Conservation (phyloP, 768 basidiomycete genomes). For the Cystofilobasidium bisporidii region DNA sequence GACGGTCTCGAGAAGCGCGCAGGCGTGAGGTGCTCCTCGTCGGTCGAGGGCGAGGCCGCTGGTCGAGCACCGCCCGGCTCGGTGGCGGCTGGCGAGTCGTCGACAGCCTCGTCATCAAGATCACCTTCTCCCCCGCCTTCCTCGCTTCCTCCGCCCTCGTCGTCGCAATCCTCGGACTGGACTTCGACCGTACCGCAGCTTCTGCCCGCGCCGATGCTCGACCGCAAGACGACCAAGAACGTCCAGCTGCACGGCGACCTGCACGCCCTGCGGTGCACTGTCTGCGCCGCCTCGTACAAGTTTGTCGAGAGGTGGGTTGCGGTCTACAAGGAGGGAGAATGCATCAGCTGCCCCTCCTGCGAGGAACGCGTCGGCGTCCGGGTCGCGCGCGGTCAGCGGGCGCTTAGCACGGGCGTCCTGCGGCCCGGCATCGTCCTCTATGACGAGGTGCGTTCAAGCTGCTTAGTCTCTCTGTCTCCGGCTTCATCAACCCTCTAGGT, state of each 20-base stretch:
- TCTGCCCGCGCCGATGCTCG: slow-evolving; percentile 55
- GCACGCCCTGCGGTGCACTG: slow-evolving; percentile 74
- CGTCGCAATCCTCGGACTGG: neutral
- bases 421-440: slow-evolving; percentile 92
- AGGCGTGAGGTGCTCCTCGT: slow-evolving; percentile 60
- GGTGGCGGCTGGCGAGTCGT: neutral
- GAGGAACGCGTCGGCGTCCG: slow-evolving; percentile 71
- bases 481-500: too few relatives aligned
- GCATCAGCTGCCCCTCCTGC: slow-evolving; percentile 85
- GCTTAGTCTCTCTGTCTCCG: too few relatives aligned
- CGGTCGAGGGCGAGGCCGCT: slow-evolving; percentile 27
- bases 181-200: neutral
- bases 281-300: slow-evolving; percentile 70
- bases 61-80: neutral
- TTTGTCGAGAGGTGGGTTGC: slow-evolving; percentile 56
- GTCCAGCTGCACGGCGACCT: slow-evolving; percentile 93
- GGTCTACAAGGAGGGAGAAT: slow-evolving; percentile 57
- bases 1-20: slow-evolving; percentile 81
- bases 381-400: slow-evolving; percentile 68
- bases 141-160: slow-evolving; percentile 12
- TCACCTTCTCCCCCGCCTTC: neutral
- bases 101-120: neutral
- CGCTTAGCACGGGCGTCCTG: slow-evolving; percentile 69
- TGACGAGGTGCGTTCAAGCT: slow-evolving; percentile 52
- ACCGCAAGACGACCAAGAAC: slow-evolving; percentile 64